These are phyloP conservation scores for Whalleya microplaca DNA, from an alignment of 2,329 filamentous ascomycete genomes.

Conservation along the genomic window DNA sequence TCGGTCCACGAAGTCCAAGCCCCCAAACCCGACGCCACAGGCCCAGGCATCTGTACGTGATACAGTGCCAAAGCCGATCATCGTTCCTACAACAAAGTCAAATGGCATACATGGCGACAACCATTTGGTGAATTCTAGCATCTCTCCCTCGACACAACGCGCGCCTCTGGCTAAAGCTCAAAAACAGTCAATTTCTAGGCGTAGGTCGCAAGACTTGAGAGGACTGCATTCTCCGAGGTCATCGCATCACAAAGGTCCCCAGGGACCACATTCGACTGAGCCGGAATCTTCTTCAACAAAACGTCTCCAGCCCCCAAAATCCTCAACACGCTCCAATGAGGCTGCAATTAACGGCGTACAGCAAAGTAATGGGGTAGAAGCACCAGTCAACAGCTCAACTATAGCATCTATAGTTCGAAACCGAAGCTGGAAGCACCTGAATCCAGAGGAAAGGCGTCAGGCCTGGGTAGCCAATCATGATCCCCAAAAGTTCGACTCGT, in stretches of 20 bases:
- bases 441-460: conserved; percentile 19
- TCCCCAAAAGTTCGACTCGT: conserved; percentile 38
- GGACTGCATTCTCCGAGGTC: neutral
- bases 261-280: neutral
- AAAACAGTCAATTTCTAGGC: neutral
- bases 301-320: neutral
- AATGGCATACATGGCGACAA: neutral
- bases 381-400: neutral
- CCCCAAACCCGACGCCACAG: neutral
- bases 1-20: neutral
- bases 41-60: neutral
- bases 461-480: conserved; percentile 32
- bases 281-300: neutral
- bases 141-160: neutral
- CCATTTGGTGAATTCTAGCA: neutral
- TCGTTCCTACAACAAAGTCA: neutral
- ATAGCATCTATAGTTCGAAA: conserved; percentile 4
- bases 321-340: neutral
- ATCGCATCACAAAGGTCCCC: neutral
- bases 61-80: neutral
- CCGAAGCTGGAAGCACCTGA: conserved; percentile 9
- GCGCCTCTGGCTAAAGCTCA: neutral
- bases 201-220: neutral
- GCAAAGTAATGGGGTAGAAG: neutral
- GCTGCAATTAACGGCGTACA: neutral